These are phyloP conservation scores for Calycina herbarum DNA, from an alignment of 2,329 filamentous ascomycete species.

Conservation along the genomic window DNA sequence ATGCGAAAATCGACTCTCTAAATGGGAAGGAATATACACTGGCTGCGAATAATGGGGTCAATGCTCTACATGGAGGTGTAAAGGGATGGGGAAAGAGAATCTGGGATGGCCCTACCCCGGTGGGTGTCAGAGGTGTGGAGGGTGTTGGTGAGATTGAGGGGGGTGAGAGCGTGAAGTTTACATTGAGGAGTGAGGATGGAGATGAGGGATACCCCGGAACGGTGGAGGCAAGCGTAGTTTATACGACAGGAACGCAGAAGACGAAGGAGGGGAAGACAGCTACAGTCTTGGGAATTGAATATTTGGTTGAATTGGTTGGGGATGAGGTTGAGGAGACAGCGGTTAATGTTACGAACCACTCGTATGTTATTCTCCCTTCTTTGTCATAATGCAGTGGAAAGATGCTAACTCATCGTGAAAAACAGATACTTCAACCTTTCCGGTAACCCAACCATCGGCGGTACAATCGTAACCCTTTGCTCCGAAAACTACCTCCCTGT, in stretches of 20 bases:
- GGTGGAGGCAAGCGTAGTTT: slow-evolving; percentile 74
- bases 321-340: slow-evolving; percentile 79
- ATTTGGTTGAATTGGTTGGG: slow-evolving; percentile 75
- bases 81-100: slow-evolving; percentile 79
- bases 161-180: slow-evolving; percentile 67
- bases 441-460: slow-evolving; percentile 56
- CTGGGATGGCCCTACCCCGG: slow-evolving; percentile 69
- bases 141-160: slow-evolving; percentile 58
- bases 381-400: background rate
- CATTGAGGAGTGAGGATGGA: slow-evolving; percentile 69
- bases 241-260: slow-evolving; percentile 70
- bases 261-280: slow-evolving; percentile 59
- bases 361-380: slow-evolving; percentile 49
- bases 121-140: slow-evolving; percentile 52
- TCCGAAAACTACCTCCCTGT: slow-evolving; percentile 71
- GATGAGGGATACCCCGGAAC: slow-evolving; percentile 91
- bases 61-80: slow-evolving; percentile 72
- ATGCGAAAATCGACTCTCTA: slow-evolving; percentile 68
- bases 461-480: slow-evolving; percentile 58
- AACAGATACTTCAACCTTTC: slow-evolving; percentile 65
- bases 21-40: slow-evolving; percentile 73
- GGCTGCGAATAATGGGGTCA: slow-evolving; percentile 72
- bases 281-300: slow-evolving; percentile 80
- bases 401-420: background rate
- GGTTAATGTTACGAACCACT: slow-evolving; percentile 95